Conservation (phyloP, 441 rosid species). For the Eutrema salsugineum region DNA sequence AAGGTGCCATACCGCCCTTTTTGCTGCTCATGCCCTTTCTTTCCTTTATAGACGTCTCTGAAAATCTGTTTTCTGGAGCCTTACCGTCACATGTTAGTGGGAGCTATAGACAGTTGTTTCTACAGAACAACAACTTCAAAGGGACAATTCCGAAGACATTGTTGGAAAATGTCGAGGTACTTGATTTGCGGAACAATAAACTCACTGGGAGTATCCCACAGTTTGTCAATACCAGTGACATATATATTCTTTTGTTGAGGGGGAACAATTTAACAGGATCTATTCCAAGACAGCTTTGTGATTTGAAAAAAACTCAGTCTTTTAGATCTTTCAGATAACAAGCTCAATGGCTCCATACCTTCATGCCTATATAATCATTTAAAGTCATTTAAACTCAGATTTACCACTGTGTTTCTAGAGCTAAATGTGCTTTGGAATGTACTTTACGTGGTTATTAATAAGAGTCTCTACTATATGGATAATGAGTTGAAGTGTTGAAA, state of each 20-base stretch:
- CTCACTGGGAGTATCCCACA: constrained; percentile 6
- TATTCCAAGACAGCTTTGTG: constrained; percentile 19
- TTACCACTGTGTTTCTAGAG: too few relatives aligned
- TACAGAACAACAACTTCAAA: neutral
- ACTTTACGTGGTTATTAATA: too few relatives aligned
- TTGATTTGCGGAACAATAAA: constrained; percentile 19
- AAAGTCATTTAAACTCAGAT: too few relatives aligned
- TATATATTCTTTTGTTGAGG: neutral
- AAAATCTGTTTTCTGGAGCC: constrained; percentile 13
- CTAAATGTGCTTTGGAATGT: too few relatives aligned
- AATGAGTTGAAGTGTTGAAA: too few relatives aligned
- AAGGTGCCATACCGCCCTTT: constrained; percentile 1
- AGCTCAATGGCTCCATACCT: too few relatives aligned
- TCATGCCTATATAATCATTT: too few relatives aligned
- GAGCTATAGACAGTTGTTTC: neutral
- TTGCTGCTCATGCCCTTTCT: neutral
- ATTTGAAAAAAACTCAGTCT: neutral
- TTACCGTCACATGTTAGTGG: neutral
- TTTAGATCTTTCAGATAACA: neutral
- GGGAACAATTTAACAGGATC: constrained; percentile 14
- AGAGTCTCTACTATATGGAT: too few relatives aligned
- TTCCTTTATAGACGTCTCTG: neutral
- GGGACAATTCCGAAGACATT: neutral
- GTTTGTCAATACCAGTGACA: neutral
- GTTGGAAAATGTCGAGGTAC: neutral